phyloP scores from a whole-genome alignment of 495 filamentous ascomycete species.

The Melanomma pulvis-pyrius region DNA sequence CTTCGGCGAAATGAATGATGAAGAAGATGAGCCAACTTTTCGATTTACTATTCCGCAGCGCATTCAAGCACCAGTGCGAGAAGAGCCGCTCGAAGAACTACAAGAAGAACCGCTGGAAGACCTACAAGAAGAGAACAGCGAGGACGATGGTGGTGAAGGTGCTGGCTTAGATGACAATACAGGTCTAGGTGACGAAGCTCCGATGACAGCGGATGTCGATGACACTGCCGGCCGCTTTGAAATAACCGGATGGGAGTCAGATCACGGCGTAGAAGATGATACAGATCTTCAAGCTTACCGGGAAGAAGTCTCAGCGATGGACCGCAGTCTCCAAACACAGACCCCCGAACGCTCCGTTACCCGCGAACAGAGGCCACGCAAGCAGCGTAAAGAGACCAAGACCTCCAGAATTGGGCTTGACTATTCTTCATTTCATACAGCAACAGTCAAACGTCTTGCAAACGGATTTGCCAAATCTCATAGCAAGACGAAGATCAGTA shows the following conservation, averaged over 20 bases:
- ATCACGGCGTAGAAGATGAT: conserved; percentile 19
- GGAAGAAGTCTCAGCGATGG: conserved; percentile 31
- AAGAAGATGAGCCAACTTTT: conserved; percentile 38
- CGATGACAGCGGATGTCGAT: background rate
- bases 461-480: conserved; percentile 66
- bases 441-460: conserved; percentile 74
- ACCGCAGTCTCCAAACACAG: conserved; percentile 33
- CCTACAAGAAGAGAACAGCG: conserved; percentile 31
- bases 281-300: conserved; percentile 32
- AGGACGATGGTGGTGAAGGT: conserved; percentile 44
- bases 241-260: conserved; percentile 25
- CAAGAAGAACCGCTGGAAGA: conserved; percentile 46
- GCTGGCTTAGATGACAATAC: background rate
- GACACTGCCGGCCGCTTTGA: conserved; percentile 2
- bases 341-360: background rate
- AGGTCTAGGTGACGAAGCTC: conserved; percentile 31
- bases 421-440: conserved; percentile 71
- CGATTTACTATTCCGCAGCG: conserved; percentile 35
- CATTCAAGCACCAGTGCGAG: conserved; percentile 10
- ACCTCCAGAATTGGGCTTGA: conserved; percentile 74
- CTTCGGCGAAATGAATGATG: conserved; percentile 33
- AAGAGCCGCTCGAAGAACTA: conserved; percentile 1
- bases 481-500: conserved; percentile 66
- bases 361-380: conserved; percentile 47
- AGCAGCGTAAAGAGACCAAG: conserved; percentile 52